These are phyloP conservation scores for Bolboschoenoplectus hybrid DNA, from an alignment of 202 grass and related monocot species.

Conservation along the genomic window DNA sequence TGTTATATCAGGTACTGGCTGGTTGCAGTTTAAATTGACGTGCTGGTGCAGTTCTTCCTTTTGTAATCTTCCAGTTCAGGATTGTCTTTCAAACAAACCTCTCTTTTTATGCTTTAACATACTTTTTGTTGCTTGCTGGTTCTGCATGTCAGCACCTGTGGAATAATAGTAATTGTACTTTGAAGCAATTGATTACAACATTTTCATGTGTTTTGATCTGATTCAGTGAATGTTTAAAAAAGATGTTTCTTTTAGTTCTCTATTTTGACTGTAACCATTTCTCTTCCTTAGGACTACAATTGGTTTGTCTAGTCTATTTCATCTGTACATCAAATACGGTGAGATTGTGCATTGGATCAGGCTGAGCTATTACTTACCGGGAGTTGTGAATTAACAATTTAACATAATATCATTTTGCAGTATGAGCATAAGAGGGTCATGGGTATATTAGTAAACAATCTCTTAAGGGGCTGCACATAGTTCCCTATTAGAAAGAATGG, in stretches of 20 bases:
- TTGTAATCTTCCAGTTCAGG: conserved; percentile 29
- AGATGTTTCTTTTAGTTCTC: background rate
- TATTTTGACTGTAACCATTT: conserved; percentile 10
- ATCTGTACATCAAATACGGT: background rate
- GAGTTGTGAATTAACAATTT: background rate
- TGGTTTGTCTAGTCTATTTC: conserved; percentile 2
- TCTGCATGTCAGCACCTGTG: conserved; percentile 21
- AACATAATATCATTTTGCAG: background rate
- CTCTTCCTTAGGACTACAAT: background rate
- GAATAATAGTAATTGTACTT: conserved; percentile 29
- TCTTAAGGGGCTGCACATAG: background rate
- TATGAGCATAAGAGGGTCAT: background rate
- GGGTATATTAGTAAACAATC: background rate
- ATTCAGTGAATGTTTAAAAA: background rate
- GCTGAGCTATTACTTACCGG: background rate
- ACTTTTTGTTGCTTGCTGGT: conserved; percentile 28
- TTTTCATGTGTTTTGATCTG: conserved; percentile 1
- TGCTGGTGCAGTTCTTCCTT: background rate
- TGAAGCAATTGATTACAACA: background rate
- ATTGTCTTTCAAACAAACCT: conserved; percentile 16
- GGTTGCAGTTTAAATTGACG: conserved; percentile 6
- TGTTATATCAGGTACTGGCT: conserved; percentile 4
- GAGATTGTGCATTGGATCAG: background rate
- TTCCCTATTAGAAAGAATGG: background rate
- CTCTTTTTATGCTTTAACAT: conserved; percentile 23